phyloP scores from a whole-genome alignment of 73 alveolate species.

The Symbiodinium natans region DNA sequence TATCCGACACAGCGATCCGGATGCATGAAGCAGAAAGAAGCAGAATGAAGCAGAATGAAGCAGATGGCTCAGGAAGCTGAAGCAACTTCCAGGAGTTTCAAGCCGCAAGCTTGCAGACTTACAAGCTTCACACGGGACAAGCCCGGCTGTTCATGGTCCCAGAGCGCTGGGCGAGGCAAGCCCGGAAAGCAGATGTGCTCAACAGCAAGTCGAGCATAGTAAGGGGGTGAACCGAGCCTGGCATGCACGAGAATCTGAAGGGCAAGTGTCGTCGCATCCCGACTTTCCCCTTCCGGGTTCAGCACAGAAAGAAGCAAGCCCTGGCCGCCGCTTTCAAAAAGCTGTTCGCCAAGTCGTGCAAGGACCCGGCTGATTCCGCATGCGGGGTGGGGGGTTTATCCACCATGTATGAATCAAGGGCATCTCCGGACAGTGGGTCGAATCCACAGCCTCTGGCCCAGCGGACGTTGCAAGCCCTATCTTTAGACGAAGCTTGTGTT shows the following conservation, averaged over 20 bases:
- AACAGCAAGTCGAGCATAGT: too few species aligned
- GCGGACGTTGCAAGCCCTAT: too few species aligned
- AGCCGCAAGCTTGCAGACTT: neutral
- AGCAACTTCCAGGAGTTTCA: neutral
- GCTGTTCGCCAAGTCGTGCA: neutral
- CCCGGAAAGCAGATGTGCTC: too few species aligned
- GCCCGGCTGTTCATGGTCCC: too few species aligned
- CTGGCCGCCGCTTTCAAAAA: neutral
- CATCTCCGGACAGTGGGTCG: too few species aligned
- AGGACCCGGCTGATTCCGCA: neutral
- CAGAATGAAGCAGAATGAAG: neutral
- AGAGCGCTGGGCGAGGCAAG: too few species aligned
- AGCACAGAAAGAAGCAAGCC: neutral
- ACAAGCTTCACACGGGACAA: too few species aligned
- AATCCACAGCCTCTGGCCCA: too few species aligned
- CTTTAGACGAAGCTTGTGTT: neutral
- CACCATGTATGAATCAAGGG: too few species aligned
- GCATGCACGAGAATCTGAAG: too few species aligned
- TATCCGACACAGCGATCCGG: neutral
- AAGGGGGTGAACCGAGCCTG: too few species aligned
- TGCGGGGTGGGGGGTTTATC: neutral
- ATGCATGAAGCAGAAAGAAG: neutral
- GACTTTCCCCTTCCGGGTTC: neutral
- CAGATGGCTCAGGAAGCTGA: conserved; percentile 22
- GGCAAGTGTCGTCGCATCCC: neutral